Evolutionary conservation across 2,329 filamentous ascomycete species (phyloP).

Genomic region (Pseudopithomyces chartarum): DNA sequence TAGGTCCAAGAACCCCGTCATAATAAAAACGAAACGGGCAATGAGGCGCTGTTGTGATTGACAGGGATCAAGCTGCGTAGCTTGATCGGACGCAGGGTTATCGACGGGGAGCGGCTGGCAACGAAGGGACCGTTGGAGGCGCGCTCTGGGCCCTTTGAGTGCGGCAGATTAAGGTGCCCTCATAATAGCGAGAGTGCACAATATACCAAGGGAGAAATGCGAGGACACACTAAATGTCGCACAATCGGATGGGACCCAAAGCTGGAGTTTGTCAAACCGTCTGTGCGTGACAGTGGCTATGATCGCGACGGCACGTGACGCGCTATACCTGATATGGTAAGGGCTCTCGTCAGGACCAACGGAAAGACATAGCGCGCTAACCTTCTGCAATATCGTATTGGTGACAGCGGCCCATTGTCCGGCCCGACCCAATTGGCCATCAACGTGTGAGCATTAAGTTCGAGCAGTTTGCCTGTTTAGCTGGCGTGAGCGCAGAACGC

Average conservation of each 20-base stretch:
- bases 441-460: too few species aligned
- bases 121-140: background rate
- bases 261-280: constrained; percentile 5
- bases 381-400: background rate
- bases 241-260: background rate
- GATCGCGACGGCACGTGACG: constrained; percentile 1
- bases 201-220: background rate
- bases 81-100: constrained; percentile 12
- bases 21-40: constrained; percentile 14
- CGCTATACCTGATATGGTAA: background rate
- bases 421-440: background rate
- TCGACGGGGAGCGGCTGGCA: constrained; percentile 6
- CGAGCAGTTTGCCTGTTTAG: too few species aligned
- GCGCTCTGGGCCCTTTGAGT: constrained; percentile 8
- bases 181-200: constrained; percentile 11
- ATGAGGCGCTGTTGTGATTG: constrained; percentile 14
- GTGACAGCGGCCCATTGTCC: background rate
- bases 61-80: constrained; percentile 13
- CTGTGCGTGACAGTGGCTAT: background rate
- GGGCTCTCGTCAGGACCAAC: background rate
- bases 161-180: background rate
- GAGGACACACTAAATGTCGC: constrained; percentile 7
- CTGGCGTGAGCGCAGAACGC: too few species aligned
- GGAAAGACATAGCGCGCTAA: constrained; percentile 7
- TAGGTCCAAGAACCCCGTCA: constrained; percentile 37